Conservation (phyloP, 352 stramenopile species). For the Pelagophyceae sp. region DNA sequence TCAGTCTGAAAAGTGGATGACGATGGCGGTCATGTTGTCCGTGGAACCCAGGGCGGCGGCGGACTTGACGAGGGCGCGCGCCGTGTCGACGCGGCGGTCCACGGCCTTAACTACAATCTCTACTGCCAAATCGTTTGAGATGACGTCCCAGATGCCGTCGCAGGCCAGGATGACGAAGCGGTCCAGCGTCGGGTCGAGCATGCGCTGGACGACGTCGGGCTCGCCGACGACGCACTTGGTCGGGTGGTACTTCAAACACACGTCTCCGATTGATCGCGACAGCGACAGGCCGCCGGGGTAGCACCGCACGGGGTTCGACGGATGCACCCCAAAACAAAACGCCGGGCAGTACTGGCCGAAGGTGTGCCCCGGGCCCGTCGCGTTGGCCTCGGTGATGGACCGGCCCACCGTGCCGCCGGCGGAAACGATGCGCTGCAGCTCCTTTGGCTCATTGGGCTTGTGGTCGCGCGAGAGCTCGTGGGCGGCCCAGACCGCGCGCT, state of each 20-base stretch:
- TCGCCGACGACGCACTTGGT: conserved; percentile 41
- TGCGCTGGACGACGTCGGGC: conserved; percentile 38
- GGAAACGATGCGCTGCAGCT: neutral
- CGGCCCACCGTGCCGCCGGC: conserved; percentile 4
- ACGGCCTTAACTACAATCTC: conserved; percentile 36
- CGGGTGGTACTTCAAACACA: conserved; percentile 14
- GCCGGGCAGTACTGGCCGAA: neutral
- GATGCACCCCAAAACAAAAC: conserved; percentile 11
- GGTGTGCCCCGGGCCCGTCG: neutral
- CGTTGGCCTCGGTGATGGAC: neutral
- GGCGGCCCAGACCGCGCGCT: neutral
- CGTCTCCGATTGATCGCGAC: conserved; percentile 15
- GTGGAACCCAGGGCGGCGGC: neutral
- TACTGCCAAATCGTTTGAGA: conserved; percentile 52
- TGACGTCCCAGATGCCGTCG: conserved; percentile 69
- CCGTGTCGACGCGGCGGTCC: conserved; percentile 1
- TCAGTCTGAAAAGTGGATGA: no score
- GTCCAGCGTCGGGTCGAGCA: conserved; percentile 40
- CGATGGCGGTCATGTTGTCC: conserved; percentile 37
- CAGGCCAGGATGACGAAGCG: conserved; percentile 61
- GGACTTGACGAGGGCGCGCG: neutral
- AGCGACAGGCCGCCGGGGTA: conserved; percentile 15
- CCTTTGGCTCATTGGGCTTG: neutral
- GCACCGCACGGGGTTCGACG: neutral
- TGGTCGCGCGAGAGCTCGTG: neutral